Evolutionary conservation across 2,329 filamentous ascomycete species (phyloP), one percentile per base, ranked within the genome.

Genomic region (Fusarium lateritium): DNA sequence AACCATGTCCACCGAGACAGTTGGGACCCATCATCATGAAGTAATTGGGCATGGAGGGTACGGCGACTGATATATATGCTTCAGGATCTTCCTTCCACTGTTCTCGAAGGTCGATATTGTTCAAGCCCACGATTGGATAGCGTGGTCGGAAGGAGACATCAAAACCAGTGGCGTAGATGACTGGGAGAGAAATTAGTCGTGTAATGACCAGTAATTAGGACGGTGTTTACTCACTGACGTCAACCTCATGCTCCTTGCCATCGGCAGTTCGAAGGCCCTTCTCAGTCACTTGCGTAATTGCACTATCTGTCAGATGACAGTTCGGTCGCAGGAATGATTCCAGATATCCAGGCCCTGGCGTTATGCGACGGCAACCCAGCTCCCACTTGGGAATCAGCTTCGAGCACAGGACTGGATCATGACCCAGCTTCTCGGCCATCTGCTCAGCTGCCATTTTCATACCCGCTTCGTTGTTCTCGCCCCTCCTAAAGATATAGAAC

Each of bases 151-250:
- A 87, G 1, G 83, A 86, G 8, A 83, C 82, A 65, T 88, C 83
- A 65, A 87, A 88, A 3, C 86, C 85, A 0, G 85, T 88, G 17
- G 86, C 86, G 57, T 86, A 88, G 21, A 89, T 78, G 22, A 89
- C 70, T 72, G 7, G 0, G 8, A 15, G n/a, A n/a, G 3, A 7
- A 15, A 28, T 62, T 45, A 50, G 14, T 33, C 24, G 5, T 24
- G 24, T 4, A 7, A 24, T 24, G 4, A 24, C 24, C 24, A 24
- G 24, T 24, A 6, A 5, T n/a, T 7, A 11, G 21, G 26, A 26
- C 1, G 2, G 28, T 14, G 19, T 52, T 24, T 15, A 71, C 70
- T 69, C 46, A 72, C 70, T 56, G 21, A 71, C 70, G 40, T 72
- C 70, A 2, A 71, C 69, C n/a, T 72, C 57, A 17, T 73, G 67